Conservation (phyloP, 2,329 filamentous ascomycete species). For the Cytospora schulzeri region DNA sequence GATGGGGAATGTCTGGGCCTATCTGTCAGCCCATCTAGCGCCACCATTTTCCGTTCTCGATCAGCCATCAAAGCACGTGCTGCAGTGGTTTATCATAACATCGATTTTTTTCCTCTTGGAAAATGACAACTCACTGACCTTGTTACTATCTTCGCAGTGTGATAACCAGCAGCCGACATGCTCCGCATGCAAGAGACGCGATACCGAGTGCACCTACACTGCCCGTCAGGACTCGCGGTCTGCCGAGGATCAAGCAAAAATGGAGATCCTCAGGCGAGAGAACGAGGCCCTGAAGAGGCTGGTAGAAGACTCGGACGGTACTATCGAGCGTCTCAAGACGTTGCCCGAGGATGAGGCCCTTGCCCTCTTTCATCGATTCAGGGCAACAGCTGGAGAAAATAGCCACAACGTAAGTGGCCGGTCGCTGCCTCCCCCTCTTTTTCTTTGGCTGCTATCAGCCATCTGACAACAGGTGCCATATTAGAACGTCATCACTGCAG, state of each 20-base stretch:
- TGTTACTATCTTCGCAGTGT: conserved; percentile 11
- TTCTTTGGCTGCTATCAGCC: neutral
- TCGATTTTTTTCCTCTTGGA: too few species aligned
- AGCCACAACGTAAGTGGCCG: conserved; percentile 4
- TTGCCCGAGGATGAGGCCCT: conserved; percentile 18
- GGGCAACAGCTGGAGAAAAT: neutral
- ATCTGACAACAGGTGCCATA: neutral
- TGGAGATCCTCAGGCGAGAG: conserved; percentile 12
- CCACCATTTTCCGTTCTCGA: neutral
- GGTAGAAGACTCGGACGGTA: neutral
- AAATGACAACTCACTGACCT: neutral
- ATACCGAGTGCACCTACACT: conserved; percentile 18
- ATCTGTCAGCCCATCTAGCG: neutral
- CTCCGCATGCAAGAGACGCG: conserved; percentile 19
- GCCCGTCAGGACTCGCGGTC: neutral
- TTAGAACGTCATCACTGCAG: neutral
- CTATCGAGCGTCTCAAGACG: conserved; percentile 2
- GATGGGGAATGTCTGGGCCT: neutral
- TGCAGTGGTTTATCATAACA: neutral
- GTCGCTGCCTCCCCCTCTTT: neutral
- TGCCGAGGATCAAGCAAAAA: conserved; percentile 1
- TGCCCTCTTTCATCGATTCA: conserved; percentile 4
- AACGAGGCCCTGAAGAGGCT: neutral
- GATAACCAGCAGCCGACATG: conserved; percentile 20
- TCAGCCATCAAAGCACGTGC: too few species aligned